phyloP scores from a whole-genome alignment of 2,329 filamentous ascomycete species.

The Alternaria ethzedia region DNA sequence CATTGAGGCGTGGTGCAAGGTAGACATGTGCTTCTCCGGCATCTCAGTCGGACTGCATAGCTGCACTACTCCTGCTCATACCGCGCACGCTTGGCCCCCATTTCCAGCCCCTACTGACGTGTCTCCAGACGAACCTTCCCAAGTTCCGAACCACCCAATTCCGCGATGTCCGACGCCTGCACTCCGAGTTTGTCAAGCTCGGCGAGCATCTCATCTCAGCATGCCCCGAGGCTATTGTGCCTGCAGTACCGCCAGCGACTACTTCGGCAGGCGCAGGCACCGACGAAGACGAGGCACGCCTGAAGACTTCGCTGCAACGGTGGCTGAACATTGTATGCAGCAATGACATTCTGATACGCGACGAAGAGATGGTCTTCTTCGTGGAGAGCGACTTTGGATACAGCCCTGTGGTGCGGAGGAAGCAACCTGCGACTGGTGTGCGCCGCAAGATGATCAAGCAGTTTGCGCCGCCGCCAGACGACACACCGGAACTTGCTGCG shows the following conservation, averaged over 20 bases:
- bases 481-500: conserved; percentile 91
- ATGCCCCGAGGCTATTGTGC: conserved; percentile 95
- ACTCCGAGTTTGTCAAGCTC: conserved; percentile 96
- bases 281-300: conserved; percentile 89
- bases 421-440: conserved; percentile 95
- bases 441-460: conserved; percentile 96
- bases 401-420: conserved; percentile 91
- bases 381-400: conserved; percentile 99
- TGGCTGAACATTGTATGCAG: conserved; percentile 95
- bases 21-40: conserved; percentile 1
- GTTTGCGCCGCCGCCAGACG: conserved; percentile 95
- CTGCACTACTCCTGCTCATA: background rate
- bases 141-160: conserved; percentile 98
- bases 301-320: conserved; percentile 88
- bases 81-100: background rate
- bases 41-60: background rate
- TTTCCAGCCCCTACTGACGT: conserved; percentile 11
- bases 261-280: conserved; percentile 95
- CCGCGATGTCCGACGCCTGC: conserved; percentile 92
- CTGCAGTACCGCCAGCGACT: conserved; percentile 90
- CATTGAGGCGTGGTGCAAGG: conserved; percentile 5
- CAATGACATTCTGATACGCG: conserved; percentile 90
- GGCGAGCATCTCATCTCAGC: conserved; percentile 94
- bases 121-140: conserved; percentile 87
- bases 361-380: conserved; percentile 97